Percentiles rank a stretch among this genome's conserved stretches.
Evolutionary conservation across 2,329 filamentous ascomycete genomes (phyloP).

Genomic region (Sclerotinia borealis): DNA sequence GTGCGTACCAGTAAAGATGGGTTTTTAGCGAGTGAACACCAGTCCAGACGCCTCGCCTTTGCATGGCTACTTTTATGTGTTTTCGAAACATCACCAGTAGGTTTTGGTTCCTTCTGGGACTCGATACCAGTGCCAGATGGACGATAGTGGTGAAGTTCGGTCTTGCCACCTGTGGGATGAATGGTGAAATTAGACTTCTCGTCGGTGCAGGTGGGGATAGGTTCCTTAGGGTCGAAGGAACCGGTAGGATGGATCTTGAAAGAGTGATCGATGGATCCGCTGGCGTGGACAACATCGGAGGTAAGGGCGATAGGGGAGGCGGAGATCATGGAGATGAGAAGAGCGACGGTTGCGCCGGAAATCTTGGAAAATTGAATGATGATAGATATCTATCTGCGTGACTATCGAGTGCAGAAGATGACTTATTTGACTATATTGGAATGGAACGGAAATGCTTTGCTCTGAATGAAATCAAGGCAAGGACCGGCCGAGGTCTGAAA

Average conservation of each 20-base stretch:
- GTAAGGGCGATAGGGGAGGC: background rate
- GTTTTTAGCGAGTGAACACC: background rate
- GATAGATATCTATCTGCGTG: background rate
- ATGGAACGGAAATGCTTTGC: background rate
- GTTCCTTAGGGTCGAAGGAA: background rate
- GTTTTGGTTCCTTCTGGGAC: background rate
- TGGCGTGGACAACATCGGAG: background rate
- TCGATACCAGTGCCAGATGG: background rate
- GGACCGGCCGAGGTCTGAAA: background rate
- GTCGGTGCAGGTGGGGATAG: background rate
- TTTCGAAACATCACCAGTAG: background rate
- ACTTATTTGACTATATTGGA: background rate
- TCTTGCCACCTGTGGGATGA: background rate
- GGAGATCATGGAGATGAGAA: conserved; percentile 3
- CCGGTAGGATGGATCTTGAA: background rate
- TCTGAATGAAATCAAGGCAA: background rate
- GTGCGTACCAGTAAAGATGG: background rate
- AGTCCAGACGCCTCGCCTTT: background rate
- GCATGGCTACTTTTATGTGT: background rate
- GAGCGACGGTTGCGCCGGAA: background rate
- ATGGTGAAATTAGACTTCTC: background rate
- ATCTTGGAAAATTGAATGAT: conserved; percentile 6
- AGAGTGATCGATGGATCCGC: background rate
- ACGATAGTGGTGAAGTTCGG: background rate
- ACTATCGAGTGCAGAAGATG: background rate